Conservation (phyloP, 2,329 filamentous ascomycete genomes). For the Calonectria crousiana region DNA sequence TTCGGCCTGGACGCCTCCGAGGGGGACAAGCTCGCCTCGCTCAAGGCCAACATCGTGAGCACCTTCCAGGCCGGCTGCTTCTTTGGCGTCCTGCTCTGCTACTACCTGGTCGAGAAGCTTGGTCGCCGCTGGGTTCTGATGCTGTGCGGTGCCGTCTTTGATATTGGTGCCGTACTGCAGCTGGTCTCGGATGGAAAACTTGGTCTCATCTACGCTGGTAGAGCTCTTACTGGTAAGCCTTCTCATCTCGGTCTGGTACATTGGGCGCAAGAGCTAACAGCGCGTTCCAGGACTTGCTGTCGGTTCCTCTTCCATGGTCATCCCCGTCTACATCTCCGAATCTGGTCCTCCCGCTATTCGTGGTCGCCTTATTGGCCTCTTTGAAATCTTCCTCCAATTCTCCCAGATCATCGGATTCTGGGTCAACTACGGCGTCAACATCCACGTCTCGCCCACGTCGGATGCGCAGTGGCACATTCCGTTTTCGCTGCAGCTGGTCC, state of each 20-base stretch:
- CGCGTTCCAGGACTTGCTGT: conserved; percentile 53
- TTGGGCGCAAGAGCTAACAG: background rate
- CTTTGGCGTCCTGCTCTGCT: conserved; percentile 65
- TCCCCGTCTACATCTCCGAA: conserved; percentile 70
- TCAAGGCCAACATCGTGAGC: conserved; percentile 48
- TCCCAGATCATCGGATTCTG: conserved; percentile 63
- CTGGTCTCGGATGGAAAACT: conserved; percentile 57
- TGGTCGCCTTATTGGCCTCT: conserved; percentile 63
- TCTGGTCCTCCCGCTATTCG: conserved; percentile 65
- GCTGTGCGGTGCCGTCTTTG: conserved; percentile 61
- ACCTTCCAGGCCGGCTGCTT: conserved; percentile 68
- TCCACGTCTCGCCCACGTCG: conserved; percentile 27
- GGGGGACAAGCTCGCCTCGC: conserved; percentile 24
- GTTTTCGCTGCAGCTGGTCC: conserved; percentile 42
- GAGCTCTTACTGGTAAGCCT: conserved; percentile 59
- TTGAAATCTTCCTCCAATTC: conserved; percentile 64
- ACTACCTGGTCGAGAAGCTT: conserved; percentile 66
- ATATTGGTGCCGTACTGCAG: conserved; percentile 64
- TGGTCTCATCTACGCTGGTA: conserved; percentile 68
- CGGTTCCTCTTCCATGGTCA: conserved; percentile 62
- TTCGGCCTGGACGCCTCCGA: conserved; percentile 30
- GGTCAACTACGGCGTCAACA: conserved; percentile 40
- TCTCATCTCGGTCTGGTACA: background rate
- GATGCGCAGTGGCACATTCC: conserved; percentile 56
- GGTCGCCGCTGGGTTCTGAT: conserved; percentile 66